These are phyloP conservation scores for Balamuthia mandrillaris DNA, from an alignment of 208 protist species.

Conservation along the genomic window DNA sequence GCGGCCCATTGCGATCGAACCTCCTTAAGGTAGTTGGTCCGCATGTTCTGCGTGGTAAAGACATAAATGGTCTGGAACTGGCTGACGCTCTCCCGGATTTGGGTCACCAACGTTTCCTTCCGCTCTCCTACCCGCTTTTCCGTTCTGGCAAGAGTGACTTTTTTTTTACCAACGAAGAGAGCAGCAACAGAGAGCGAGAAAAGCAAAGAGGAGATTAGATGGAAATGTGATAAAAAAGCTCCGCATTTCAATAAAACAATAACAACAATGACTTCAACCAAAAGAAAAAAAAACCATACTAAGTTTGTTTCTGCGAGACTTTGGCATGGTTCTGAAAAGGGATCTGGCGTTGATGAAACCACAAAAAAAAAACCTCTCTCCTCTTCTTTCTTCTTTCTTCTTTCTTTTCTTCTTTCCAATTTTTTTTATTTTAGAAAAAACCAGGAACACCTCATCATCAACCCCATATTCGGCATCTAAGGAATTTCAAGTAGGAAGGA, in stretches of 20 bases:
- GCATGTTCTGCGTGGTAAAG: conserved; percentile 56
- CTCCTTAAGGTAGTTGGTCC: conserved; percentile 61
- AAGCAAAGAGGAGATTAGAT: too few relatives aligned
- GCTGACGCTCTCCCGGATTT: background rate
- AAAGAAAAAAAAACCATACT: background rate
- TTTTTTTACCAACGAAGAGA: background rate
- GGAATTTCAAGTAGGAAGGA: too few relatives aligned
- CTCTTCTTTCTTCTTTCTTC: background rate
- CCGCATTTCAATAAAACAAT: too few relatives aligned
- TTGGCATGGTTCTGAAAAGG: background rate
- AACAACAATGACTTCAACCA: background rate
- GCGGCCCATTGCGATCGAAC: conserved; percentile 45
- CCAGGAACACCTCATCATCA: too few relatives aligned
- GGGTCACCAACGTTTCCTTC: conserved; percentile 41
- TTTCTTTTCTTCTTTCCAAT: too few relatives aligned
- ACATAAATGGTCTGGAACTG: conserved; percentile 34
- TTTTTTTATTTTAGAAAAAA: too few relatives aligned
- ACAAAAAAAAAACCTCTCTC: background rate
- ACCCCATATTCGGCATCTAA: too few relatives aligned
- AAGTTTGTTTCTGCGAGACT: background rate
- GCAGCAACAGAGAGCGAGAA: background rate
- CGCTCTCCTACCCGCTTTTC: conserved; percentile 24
- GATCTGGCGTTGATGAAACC: background rate
- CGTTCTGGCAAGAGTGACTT: conserved; percentile 43
- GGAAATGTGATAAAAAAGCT: too few relatives aligned